phyloP scores from a whole-genome alignment of 2,329 filamentous ascomycete species.

The Blastomyces percursus region DNA sequence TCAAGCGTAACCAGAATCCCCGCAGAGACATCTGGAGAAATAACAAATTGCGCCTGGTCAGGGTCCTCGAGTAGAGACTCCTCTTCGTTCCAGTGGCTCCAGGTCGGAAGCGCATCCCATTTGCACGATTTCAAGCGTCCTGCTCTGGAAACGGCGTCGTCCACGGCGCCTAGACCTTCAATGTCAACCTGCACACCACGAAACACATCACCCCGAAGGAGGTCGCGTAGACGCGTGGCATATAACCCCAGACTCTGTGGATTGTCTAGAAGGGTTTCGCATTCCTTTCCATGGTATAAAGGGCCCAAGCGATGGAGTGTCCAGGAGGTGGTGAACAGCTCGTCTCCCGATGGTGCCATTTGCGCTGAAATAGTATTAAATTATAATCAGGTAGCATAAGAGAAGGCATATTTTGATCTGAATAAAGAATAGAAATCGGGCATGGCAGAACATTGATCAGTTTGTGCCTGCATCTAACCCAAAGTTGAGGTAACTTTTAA shows the following conservation, averaged over 20 bases:
- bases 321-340: constrained; percentile 44
- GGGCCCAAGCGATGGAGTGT: constrained; percentile 44
- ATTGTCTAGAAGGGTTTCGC: constrained; percentile 26
- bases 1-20: constrained; percentile 37
- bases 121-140: constrained; percentile 39
- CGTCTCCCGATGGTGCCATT: constrained; percentile 13
- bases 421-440: background rate
- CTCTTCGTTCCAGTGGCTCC: constrained; percentile 23
- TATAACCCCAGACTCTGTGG: constrained; percentile 33
- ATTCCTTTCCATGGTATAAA: constrained; percentile 39
- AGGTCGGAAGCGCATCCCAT: constrained; percentile 32
- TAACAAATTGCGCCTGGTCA: constrained; percentile 17
- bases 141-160: constrained; percentile 34
- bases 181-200: constrained; percentile 35
- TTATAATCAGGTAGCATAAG: background rate
- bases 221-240: constrained; percentile 38
- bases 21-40: constrained; percentile 22
- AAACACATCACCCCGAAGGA: constrained; percentile 40
- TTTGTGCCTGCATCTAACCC: background rate
- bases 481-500: background rate
- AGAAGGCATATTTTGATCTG: background rate
- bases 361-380: background rate
- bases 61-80: constrained; percentile 15
- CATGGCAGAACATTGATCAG: background rate
- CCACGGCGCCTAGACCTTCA: constrained; percentile 20